Evolutionary conservation across 1,284 basidiomycete species (phyloP).

Genomic region (Ceratobasidium sp.): DNA sequence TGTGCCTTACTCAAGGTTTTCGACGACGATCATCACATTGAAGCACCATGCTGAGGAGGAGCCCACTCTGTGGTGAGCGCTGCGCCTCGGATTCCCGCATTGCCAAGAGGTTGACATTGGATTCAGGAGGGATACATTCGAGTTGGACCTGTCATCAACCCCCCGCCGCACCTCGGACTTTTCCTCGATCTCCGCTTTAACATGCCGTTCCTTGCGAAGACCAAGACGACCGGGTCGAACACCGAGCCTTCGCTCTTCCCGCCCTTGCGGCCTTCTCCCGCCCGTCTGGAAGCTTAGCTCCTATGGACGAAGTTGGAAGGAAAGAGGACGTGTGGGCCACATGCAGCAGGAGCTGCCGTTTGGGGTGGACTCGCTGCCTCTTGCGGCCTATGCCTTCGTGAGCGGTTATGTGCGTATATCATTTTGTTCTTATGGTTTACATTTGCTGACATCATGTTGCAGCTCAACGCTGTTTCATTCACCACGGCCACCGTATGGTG

Average conservation of each 20-base stretch:
- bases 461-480: conserved; percentile 30
- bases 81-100: not conserved
- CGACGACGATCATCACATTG: no score
- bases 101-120: not conserved
- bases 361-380: conserved; percentile 24
- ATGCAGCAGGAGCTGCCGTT: conserved; percentile 20
- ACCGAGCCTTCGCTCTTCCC: conserved; percentile 1
- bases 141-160: not conserved
- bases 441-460: not conserved
- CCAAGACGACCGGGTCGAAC: not conserved
- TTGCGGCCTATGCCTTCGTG: conserved; percentile 26
- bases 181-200: no score
- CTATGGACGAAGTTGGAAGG: not conserved
- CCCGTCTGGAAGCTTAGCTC: conserved; percentile 10
- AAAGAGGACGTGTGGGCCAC: not conserved
- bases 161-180: no score
- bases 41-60: conserved; percentile 10
- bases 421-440: not conserved
- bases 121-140: not conserved
- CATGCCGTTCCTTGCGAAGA: conserved; percentile 23
- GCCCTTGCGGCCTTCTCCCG: no score
- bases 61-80: conserved; percentile 5
- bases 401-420: conserved; percentile 30
- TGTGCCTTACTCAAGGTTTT: no score
- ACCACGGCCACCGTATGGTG: conserved; percentile 26